Conservation (phyloP, 768 basidiomycete species). For the Mycena indigotica region DNA sequence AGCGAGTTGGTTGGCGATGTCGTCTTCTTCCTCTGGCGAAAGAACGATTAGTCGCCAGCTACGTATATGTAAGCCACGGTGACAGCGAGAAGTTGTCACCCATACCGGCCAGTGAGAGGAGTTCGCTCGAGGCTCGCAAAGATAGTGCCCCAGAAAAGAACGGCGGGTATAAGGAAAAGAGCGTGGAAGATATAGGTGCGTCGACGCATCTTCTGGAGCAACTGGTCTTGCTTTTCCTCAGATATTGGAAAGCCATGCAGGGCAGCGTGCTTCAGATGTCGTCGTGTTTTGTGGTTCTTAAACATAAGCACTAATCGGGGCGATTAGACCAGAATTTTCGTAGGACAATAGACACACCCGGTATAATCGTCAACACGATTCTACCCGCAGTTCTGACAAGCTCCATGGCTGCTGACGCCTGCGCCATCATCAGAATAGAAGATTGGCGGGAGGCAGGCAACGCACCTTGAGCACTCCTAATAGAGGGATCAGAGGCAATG, state of each 20-base stretch:
- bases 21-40: conserved; percentile 91
- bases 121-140: conserved; percentile 75
- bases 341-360: conserved; percentile 30
- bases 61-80: not conserved
- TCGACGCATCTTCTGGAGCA: conserved; percentile 51
- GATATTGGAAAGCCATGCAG: conserved; percentile 53
- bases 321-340: too few relatives aligned
- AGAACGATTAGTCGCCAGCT: conserved; percentile 89
- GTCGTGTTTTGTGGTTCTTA: conserved; percentile 55
- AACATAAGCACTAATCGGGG: conserved; percentile 49
- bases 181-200: conserved; percentile 53
- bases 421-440: conserved; percentile 2
- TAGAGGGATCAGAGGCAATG: conserved; percentile 50
- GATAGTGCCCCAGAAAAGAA: conserved; percentile 68
- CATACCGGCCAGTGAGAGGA: conserved; percentile 83
- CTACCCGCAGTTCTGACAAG: conserved; percentile 70
- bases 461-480: conserved; percentile 69
- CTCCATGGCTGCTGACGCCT: conserved; percentile 78
- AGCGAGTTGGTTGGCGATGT: conserved; percentile 78
- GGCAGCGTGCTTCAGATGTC: conserved; percentile 52
- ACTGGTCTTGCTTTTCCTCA: conserved; percentile 51
- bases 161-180: conserved; percentile 61
- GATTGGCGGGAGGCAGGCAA: conserved; percentile 2
- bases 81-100: conserved; percentile 14
- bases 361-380: conserved; percentile 74